Evolutionary conservation across 495 filamentous ascomycete species (phyloP), one percentile per base, ranked within the genome.

Genomic region (Lichenothelia convexa): DNA sequence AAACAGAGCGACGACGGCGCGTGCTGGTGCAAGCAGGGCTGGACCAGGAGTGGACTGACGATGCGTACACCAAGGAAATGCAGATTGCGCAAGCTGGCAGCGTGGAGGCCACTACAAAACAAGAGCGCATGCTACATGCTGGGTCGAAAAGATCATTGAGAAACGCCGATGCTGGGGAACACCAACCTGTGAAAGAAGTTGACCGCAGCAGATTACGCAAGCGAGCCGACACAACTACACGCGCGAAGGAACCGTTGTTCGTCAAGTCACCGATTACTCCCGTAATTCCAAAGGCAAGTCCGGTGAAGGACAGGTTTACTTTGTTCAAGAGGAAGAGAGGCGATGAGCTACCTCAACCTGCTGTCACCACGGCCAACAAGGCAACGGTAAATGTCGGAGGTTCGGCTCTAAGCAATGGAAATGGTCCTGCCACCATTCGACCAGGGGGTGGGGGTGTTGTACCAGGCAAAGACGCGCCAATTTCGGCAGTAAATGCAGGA

Each of bases 401-500:
- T 11, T 13, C 24, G 9, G 15, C 9, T 11, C 24, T 9, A 13
- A 29, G 15, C 24, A 29, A 13, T 29, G 24, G 24, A 29, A 13
- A 29, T n/a, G n/a, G 17, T 15, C 11, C 36, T 18, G 26, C 19
- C 22, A 32, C 21, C 29, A 45, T 42, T n/a, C 32, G 33, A 15
- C 41, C 57, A 4, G 62, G 58, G 26, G 61, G 56, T 34, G 54
- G 56, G 17, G 62, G 62, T 0, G 56, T 69, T 30, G 64, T 75
- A 4, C 73, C 78, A 35, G 71, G 74, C 22, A 72, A 66, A 30
- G 83, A 91, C 62, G 81, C 80, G 2, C 84, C 84, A 6, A 61
- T 76, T 2, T 84, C 80, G n/a, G 80, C 83, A 19, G 73, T 81
- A 45, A 91, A 91, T 62, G 71, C 77, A 34, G 78, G 74, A 22